Evolutionary conservation across 441 rosid species (phyloP).

Genomic region (Gossypium aridum): DNA sequence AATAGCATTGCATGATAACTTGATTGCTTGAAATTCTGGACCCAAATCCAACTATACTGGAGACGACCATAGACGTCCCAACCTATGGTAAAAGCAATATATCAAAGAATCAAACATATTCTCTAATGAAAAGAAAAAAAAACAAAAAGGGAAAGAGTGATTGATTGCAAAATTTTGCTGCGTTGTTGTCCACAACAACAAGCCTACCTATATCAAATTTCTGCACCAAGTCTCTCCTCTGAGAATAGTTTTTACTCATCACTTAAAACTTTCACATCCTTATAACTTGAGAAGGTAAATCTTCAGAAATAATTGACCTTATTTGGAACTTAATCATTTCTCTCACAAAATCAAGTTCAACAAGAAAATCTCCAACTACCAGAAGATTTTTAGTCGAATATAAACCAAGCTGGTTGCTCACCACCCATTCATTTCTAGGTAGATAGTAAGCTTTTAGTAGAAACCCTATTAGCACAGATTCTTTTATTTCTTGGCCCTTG

Average conservation of each 20-base stretch:
- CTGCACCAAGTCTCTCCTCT: conserved; percentile 38
- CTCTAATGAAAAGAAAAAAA: conserved; percentile 25
- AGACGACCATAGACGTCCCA: conserved; percentile 37
- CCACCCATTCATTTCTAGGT: background rate
- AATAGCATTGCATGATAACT: conserved; percentile 46
- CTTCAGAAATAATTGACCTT: conserved; percentile 2
- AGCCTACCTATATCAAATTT: conserved; percentile 54
- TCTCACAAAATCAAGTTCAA: conserved; percentile 12
- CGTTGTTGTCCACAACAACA: conserved; percentile 36
- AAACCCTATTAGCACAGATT: background rate
- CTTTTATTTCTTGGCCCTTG: background rate
- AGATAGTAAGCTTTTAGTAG: background rate
- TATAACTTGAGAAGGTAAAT: conserved; percentile 13
- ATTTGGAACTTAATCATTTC: conserved; percentile 17
- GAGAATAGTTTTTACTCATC: conserved; percentile 29
- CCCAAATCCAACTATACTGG: conserved; percentile 44
- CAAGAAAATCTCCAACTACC: background rate
- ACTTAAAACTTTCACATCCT: conserved; percentile 9
- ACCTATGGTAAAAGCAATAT: conserved; percentile 65
- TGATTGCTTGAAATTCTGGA: conserved; percentile 49
- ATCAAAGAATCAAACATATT: conserved; percentile 59
- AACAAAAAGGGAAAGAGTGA: conserved; percentile 24
- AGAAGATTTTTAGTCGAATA: background rate
- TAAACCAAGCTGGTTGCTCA: background rate
- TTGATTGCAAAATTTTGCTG: conserved; percentile 26